Conservation (phyloP, 306 rosid genomes). For the Fragaria nilgerrensis region DNA sequence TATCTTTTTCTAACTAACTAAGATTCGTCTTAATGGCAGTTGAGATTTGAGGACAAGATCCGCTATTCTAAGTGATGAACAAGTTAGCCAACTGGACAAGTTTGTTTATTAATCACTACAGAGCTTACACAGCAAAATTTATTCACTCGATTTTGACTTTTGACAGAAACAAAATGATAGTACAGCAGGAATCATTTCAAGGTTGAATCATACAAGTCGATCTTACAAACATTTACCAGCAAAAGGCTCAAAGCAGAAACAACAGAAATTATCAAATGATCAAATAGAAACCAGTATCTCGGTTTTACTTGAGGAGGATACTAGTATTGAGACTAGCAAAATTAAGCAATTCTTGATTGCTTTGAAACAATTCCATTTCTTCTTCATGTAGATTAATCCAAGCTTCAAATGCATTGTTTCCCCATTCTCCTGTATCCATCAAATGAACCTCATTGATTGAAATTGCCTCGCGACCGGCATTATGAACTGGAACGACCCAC, state of each 20-base stretch:
- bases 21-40: too few species aligned
- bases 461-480: neutral
- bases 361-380: neutral
- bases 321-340: constrained; percentile 19
- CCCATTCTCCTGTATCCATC: constrained; percentile 4
- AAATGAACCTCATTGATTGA: neutral
- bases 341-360: constrained; percentile 13
- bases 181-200: neutral
- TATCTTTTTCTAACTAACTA: too few species aligned
- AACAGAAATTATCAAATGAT: neutral
- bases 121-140: neutral
- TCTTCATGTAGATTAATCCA: constrained; percentile 14
- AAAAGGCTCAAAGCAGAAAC: neutral
- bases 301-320: neutral
- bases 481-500: neutral
- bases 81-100: neutral
- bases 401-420: constrained; percentile 11
- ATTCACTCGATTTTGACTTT: too few species aligned
- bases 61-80: too few species aligned
- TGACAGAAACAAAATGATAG: too few species aligned
- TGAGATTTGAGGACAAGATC: too few species aligned
- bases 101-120: neutral
- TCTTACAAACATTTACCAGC: too few species aligned
- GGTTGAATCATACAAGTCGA: too few species aligned
- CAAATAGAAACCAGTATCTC: too few species aligned